Evolutionary conservation across 805 yeast genomes (phyloP).

Genomic region (Torulaspora microellipsoides): DNA sequence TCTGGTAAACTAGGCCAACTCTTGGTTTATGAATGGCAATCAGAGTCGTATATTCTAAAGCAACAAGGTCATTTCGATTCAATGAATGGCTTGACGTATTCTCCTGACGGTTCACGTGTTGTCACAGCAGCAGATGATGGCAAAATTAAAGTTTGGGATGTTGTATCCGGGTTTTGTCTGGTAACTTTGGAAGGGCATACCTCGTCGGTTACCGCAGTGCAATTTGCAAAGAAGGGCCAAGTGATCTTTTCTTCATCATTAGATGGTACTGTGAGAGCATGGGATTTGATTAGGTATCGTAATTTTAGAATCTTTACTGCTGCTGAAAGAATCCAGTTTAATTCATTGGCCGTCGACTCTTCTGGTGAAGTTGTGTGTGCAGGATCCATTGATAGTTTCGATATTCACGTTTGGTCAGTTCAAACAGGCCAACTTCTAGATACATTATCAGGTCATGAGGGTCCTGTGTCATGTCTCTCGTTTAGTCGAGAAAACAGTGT

Average conservation of each 20-base stretch:
- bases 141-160: constrained; percentile 94
- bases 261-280: constrained; percentile 96
- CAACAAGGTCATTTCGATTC: constrained; percentile 98
- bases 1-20: constrained; percentile 88
- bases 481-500: constrained; percentile 75
- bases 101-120: constrained; percentile 90
- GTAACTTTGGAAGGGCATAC: constrained; percentile 90
- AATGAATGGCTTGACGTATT: constrained; percentile 74
- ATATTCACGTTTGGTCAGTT: constrained; percentile 94
- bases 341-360: constrained; percentile 89
- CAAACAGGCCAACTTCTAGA: constrained; percentile 92
- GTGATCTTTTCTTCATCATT: constrained; percentile 86
- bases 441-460: constrained; percentile 87
- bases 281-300: constrained; percentile 90
- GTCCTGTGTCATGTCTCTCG: constrained; percentile 84
- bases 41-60: constrained; percentile 88
- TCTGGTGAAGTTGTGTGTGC: constrained; percentile 97
- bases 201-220: constrained; percentile 81
- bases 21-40: constrained; percentile 97
- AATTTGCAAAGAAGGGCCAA: constrained; percentile 84
- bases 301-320: constrained; percentile 95
- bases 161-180: constrained; percentile 84
- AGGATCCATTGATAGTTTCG: constrained; percentile 84
- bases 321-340: constrained; percentile 80
- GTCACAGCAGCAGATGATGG: constrained; percentile 98